Evolutionary conservation across 768 basidiomycete species (phyloP).

Genomic region (Coprinopsis strossmayeri): DNA sequence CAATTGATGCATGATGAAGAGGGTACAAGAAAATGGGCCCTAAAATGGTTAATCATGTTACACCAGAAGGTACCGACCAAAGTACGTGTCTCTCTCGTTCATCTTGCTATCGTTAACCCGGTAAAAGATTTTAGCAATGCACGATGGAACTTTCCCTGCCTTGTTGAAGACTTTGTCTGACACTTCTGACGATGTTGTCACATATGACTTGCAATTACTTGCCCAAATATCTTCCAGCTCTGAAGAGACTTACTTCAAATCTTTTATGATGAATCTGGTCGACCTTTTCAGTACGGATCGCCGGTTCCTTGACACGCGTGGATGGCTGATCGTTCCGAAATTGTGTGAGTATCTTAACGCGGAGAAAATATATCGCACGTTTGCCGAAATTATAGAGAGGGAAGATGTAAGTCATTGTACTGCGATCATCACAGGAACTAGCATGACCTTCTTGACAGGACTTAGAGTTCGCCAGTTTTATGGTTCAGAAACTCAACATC

Average conservation of each 20-base stretch:
- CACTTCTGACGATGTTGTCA: slow-evolving; percentile 96
- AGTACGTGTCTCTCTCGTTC: slow-evolving; percentile 31
- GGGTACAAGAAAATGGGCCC: slow-evolving; percentile 89
- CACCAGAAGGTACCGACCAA: slow-evolving; percentile 97
- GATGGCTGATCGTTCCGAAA: slow-evolving; percentile 93
- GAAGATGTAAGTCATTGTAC: slow-evolving; percentile 74
- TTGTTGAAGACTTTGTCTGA: slow-evolving; percentile 94
- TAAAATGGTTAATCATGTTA: slow-evolving; percentile 98
- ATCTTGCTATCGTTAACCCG: neutral
- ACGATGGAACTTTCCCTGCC: slow-evolving; percentile 95
- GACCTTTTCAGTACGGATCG: slow-evolving; percentile 95
- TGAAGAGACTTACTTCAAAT: slow-evolving; percentile 92
- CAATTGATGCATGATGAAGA: slow-evolving; percentile 96
- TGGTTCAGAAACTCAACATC: slow-evolving; percentile 95
- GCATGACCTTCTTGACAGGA: slow-evolving; percentile 45
- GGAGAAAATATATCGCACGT: slow-evolving; percentile 90
- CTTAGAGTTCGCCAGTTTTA: slow-evolving; percentile 94
- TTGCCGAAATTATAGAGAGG: slow-evolving; percentile 96
- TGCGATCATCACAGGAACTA: neutral
- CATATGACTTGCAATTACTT: slow-evolving; percentile 89
- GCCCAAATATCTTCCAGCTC: slow-evolving; percentile 96
- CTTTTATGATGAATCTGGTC: slow-evolving; percentile 92
- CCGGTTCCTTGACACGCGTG: slow-evolving; percentile 80
- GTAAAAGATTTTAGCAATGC: slow-evolving; percentile 83
- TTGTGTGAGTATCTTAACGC: slow-evolving; percentile 91